Conservation (phyloP, 495 filamentous ascomycete species). For the Staphylotrichum longicolle region DNA sequence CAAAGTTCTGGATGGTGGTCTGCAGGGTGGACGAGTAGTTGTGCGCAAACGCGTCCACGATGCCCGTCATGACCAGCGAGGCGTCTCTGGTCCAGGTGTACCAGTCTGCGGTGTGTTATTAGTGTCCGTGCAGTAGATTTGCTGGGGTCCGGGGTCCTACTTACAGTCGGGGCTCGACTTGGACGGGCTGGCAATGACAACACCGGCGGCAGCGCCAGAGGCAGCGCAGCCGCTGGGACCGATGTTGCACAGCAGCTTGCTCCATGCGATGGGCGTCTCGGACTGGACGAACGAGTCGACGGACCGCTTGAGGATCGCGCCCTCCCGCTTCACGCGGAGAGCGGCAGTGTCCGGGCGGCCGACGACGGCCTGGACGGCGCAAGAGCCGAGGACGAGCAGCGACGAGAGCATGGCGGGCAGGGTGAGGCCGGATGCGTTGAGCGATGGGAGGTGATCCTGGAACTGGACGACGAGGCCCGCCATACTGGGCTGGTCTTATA, state of each 20-base stretch:
- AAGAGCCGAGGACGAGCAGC: conserved; percentile 46
- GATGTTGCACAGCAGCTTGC: conserved; percentile 59
- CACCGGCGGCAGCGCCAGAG: conserved; percentile 47
- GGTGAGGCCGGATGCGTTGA: conserved; percentile 34
- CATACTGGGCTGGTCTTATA: conserved; percentile 31
- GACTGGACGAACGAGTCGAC: conserved; percentile 56
- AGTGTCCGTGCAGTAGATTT: not conserved
- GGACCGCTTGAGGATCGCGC: conserved; percentile 42
- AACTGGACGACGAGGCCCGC: conserved; percentile 18
- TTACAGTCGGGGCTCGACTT: conserved; percentile 59
- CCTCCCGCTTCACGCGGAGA: conserved; percentile 35
- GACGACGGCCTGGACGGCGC: conserved; percentile 48
- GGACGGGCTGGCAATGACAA: conserved; percentile 62
- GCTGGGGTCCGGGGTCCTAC: conserved; percentile 22
- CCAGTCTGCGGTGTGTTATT: conserved; percentile 42
- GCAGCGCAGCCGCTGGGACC: conserved; percentile 52
- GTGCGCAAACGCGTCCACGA: conserved; percentile 58
- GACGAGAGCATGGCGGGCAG: conserved; percentile 49
- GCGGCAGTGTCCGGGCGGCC: conserved; percentile 37
- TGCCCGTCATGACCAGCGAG: conserved; percentile 59
- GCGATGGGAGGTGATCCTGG: conserved; percentile 19
- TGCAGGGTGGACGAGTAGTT: conserved; percentile 53
- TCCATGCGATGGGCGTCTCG: conserved; percentile 52
- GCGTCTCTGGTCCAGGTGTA: conserved; percentile 75
- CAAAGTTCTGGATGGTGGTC: conserved; percentile 56